Percentiles rank a stretch among this genome's conserved stretches.
phyloP scores from a whole-genome alignment of 371 early-diverging fungal species.

The Chytridium lagenaria region DNA sequence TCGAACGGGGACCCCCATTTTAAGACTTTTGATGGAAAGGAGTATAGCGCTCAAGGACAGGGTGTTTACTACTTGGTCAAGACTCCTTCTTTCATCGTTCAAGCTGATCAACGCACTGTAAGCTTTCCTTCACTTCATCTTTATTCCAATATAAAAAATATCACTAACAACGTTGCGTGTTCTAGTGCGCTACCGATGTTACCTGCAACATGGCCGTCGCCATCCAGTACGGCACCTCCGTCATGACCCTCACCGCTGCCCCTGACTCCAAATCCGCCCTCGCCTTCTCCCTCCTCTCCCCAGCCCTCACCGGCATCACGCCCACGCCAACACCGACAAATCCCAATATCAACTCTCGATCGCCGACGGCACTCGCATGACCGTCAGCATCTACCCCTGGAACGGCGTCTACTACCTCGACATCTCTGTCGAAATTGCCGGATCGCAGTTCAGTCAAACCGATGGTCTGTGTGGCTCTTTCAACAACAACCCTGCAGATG shows the following conservation, averaged over 20 bases:
- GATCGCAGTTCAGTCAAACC: slow-evolving; percentile 2
- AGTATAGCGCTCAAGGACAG: slow-evolving; percentile 9
- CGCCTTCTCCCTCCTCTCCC: slow-evolving; percentile 1
- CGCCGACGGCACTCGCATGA: slow-evolving; percentile 1
- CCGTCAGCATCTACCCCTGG: slow-evolving; percentile 19
- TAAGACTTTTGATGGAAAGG: slow-evolving; percentile 19
- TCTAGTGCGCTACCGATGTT: neutral
- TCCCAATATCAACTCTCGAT: slow-evolving; percentile 5
- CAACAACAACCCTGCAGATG: slow-evolving; percentile 7
- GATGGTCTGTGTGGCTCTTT: slow-evolving; percentile 18
- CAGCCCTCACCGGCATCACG: slow-evolving; percentile 12
- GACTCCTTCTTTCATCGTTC: slow-evolving; percentile 20
- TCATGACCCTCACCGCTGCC: slow-evolving; percentile 10
- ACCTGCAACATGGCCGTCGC: slow-evolving; percentile 22
- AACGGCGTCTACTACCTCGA: slow-evolving; percentile 19
- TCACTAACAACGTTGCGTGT: neutral
- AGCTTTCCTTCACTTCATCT: neutral
- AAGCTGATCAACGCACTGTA: slow-evolving; percentile 29
- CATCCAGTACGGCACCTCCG: slow-evolving; percentile 24
- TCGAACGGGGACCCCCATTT: slow-evolving; percentile 34
- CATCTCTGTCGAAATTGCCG: slow-evolving; percentile 15
- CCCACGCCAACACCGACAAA: slow-evolving; percentile 8
- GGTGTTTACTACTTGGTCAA: slow-evolving; percentile 33
- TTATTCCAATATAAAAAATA: neutral
- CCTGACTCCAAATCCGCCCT: neutral